These are phyloP conservation scores for Neonectria sp. DNA, from an alignment of 2,329 filamentous ascomycete species.

Conservation along the genomic window DNA sequence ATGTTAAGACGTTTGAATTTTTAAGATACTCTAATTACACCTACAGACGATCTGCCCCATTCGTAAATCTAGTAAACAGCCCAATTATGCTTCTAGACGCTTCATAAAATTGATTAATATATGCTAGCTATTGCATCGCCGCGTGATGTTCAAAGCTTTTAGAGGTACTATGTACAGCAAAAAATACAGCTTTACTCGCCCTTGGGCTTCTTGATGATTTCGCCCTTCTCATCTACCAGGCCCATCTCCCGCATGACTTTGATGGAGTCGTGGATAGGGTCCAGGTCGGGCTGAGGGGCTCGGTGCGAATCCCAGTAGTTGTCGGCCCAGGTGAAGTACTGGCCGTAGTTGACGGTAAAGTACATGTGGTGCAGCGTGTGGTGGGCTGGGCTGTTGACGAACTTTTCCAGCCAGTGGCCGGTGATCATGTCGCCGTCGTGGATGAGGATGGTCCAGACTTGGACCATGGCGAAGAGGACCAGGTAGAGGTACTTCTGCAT, in stretches of 20 bases:
- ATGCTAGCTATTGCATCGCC: background rate
- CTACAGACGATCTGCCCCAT: no score
- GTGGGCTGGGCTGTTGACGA: constrained; percentile 64
- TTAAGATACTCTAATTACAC: no score
- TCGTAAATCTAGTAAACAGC: no score
- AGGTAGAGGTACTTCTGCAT: constrained; percentile 63
- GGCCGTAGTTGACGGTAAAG: constrained; percentile 65
- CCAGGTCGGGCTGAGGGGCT: constrained; percentile 59
- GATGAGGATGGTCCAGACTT: constrained; percentile 66
- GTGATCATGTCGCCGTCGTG: constrained; percentile 66
- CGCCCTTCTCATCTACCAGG: constrained; percentile 60
- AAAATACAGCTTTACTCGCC: constrained; percentile 38
- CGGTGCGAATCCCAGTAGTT: constrained; percentile 61
- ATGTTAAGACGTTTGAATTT: no score
- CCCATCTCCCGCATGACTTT: constrained; percentile 62
- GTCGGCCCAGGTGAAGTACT: constrained; percentile 65
- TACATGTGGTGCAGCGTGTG: constrained; percentile 66
- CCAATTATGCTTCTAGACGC: no score
- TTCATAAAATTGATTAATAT: background rate
- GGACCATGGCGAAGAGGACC: constrained; percentile 60
- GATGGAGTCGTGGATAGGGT: constrained; percentile 61
- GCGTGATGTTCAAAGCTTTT: background rate
- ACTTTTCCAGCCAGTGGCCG: constrained; percentile 62
- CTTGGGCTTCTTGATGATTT: constrained; percentile 54
- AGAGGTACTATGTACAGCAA: background rate